phyloP scores from a whole-genome alignment of 345 rosid species.

The Bruguiera gymnorhiza region DNA sequence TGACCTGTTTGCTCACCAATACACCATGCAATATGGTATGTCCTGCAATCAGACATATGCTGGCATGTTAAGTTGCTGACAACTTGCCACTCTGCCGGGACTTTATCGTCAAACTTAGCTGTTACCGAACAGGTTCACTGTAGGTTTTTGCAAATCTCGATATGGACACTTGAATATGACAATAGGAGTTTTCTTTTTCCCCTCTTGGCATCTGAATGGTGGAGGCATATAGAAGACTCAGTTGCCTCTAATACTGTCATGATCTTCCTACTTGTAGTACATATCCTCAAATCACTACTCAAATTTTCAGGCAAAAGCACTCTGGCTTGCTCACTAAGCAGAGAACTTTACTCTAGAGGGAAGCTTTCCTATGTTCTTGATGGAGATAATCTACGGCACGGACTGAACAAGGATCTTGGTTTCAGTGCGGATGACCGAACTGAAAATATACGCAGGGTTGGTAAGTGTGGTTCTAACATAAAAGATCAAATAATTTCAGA shows the following conservation, averaged over 20 bases:
- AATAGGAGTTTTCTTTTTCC: neutral
- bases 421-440: constrained; percentile 84
- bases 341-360: constrained; percentile 60
- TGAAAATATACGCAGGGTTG: constrained; percentile 90
- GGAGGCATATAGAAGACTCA: neutral
- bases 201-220: neutral
- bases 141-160: too few species aligned
- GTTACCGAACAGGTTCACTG: neutral
- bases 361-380: constrained; percentile 82
- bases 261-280: neutral
- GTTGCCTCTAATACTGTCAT: neutral
- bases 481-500: too few species aligned
- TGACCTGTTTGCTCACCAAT: neutral
- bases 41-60: neutral
- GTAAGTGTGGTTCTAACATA: constrained; percentile 40
- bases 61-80: neutral
- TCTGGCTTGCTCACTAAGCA: constrained; percentile 69
- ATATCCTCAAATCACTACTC: neutral
- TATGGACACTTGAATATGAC: neutral
- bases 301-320: constrained; percentile 80
- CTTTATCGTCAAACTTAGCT: too few species aligned
- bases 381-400: constrained; percentile 90
- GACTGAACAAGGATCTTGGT: constrained; percentile 78
- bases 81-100: too few species aligned
- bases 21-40: neutral